Conservation (phyloP, 1,284 basidiomycete species). For the Blastosporella zonata region DNA sequence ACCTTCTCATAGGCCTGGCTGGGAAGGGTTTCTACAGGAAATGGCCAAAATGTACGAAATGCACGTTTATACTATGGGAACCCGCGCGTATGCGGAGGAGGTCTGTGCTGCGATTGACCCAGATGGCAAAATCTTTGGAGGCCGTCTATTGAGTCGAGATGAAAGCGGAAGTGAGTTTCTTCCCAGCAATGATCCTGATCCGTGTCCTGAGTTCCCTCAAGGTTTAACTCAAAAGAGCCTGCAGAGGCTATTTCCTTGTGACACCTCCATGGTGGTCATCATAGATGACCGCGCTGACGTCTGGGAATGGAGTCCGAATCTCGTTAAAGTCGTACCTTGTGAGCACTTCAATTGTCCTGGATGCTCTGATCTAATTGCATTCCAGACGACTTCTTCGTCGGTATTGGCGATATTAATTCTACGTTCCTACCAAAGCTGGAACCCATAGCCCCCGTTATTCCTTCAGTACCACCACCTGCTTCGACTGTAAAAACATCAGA, state of each 20-base stretch:
- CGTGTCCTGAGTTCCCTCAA: constrained; percentile 26
- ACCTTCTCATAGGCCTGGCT: constrained; percentile 69
- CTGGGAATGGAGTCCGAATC: constrained; percentile 94
- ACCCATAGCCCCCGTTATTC: constrained; percentile 39
- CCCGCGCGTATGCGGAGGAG: constrained; percentile 92
- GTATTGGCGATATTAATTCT: constrained; percentile 98
- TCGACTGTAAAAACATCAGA: constrained; percentile 17
- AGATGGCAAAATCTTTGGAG: constrained; percentile 81
- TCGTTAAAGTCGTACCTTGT: constrained; percentile 97
- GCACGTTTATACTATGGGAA: constrained; percentile 99
- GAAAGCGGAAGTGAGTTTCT: constrained; percentile 84
- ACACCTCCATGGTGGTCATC: constrained; percentile 98
- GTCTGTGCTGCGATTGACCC: constrained; percentile 95
- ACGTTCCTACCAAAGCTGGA: constrained; percentile 82
- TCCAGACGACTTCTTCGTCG: constrained; percentile 94
- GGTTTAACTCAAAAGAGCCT: constrained; percentile 91
- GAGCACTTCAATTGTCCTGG: constrained; percentile 30
- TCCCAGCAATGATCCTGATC: constrained; percentile 1
- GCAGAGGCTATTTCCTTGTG: constrained; percentile 89
- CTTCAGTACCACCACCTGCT: constrained; percentile 17
- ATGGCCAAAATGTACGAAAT: constrained; percentile 88
- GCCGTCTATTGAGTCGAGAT: constrained; percentile 87
- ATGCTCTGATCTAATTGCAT: constrained; percentile 5
- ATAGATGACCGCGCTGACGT: constrained; percentile 98
- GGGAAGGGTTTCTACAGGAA: constrained; percentile 71